Conservation (phyloP, 495 filamentous ascomycete genomes). For the Penicillium nucicola region DNA sequence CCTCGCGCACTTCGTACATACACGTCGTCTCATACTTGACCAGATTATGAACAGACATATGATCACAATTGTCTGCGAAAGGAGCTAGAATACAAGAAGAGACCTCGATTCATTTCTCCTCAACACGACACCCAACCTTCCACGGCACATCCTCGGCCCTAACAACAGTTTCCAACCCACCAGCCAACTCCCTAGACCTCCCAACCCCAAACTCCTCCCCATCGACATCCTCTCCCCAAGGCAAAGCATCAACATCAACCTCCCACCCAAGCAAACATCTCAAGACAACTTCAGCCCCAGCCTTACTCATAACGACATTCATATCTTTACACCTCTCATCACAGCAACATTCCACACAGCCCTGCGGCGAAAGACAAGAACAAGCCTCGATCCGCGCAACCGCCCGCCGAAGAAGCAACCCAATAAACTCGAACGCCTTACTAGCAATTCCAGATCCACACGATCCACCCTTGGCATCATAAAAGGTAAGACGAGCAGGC, state of each 20-base stretch:
- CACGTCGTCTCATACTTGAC: no score
- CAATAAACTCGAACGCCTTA: slow-evolving; percentile 91
- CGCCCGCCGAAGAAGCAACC: slow-evolving; percentile 72
- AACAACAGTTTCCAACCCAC: slow-evolving; percentile 83
- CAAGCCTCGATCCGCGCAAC: slow-evolving; percentile 76
- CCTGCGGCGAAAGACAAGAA: slow-evolving; percentile 55
- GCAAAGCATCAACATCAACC: slow-evolving; percentile 70
- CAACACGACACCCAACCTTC: slow-evolving; percentile 32
- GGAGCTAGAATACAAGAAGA: no score
- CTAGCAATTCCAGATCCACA: slow-evolving; percentile 80
- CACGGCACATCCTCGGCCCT: slow-evolving; percentile 60
- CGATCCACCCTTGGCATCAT: slow-evolving; percentile 86
- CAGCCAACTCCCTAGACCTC: slow-evolving; percentile 53
- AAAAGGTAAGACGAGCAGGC: slow-evolving; percentile 87
- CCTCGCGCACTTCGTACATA: no score
- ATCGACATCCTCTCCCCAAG: slow-evolving; percentile 68
- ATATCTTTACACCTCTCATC: slow-evolving; percentile 82
- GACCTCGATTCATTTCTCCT: neutral
- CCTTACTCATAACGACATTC: slow-evolving; percentile 93
- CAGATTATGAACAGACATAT: no score
- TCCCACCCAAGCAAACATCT: slow-evolving; percentile 69
- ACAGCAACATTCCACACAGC: slow-evolving; percentile 87
- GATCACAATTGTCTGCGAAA: no score
- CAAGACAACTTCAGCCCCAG: slow-evolving; percentile 76
- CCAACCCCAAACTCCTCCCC: slow-evolving; percentile 19